These are phyloP conservation scores for Theileria annulata DNA, from an alignment of 169 alveolate species.

Conservation along the genomic window DNA sequence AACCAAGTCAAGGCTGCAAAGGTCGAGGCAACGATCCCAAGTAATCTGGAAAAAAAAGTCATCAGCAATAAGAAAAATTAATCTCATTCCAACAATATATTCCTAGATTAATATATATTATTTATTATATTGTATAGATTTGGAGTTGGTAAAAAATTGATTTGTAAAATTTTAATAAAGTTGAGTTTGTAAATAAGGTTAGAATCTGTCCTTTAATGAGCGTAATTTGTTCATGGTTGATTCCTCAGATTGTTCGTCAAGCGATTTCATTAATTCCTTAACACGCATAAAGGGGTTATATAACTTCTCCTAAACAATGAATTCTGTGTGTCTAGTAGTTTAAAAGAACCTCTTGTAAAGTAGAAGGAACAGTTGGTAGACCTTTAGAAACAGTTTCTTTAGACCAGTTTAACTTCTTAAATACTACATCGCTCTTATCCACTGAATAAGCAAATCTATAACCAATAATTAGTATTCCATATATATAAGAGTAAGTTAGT, in stretches of 20 bases:
- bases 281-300: constrained; percentile 68
- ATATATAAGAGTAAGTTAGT: neutral
- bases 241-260: constrained; percentile 46
- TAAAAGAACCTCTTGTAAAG: constrained; percentile 41
- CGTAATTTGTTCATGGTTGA: constrained; percentile 53
- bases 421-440: constrained; percentile 31
- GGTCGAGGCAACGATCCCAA: constrained; percentile 78
- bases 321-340: no score
- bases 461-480: neutral
- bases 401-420: constrained; percentile 51
- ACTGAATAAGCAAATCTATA: constrained; percentile 52
- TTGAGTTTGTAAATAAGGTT: neutral
- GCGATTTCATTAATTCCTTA: constrained; percentile 12
- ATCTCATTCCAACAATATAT: neutral
- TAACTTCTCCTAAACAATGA: constrained; percentile 26
- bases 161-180: no score
- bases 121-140: neutral
- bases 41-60: constrained; percentile 59
- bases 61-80: constrained; percentile 51
- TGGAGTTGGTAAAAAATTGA: no score
- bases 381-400: constrained; percentile 19
- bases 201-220: constrained; percentile 51
- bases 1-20: constrained; percentile 92
- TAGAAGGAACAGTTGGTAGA: constrained; percentile 72
- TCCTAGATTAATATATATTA: neutral